These are phyloP conservation scores for Magnolia officinalis DNA, from an alignment of 164 flowering plant genomes.

Conservation along the genomic window DNA sequence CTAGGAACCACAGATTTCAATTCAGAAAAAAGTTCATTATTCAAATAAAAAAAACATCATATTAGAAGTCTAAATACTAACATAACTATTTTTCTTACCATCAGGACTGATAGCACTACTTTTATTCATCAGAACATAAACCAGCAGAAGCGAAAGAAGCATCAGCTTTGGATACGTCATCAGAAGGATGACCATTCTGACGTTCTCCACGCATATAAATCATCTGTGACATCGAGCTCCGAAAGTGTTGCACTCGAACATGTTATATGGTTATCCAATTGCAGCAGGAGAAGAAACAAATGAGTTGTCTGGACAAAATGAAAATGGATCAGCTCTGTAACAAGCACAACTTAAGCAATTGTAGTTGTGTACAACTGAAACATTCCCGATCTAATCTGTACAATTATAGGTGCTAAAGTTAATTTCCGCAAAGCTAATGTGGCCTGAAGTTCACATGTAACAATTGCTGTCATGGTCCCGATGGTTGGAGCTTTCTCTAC, in stretches of 20 bases:
- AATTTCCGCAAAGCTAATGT: too few species aligned
- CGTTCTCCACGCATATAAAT: constrained; percentile 33
- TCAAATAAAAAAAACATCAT: not conserved
- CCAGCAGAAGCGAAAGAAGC: constrained; percentile 36
- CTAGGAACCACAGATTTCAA: constrained; percentile 29
- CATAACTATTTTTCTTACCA: constrained; percentile 20
- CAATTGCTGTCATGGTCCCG: too few species aligned
- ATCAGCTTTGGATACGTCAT: constrained; percentile 32
- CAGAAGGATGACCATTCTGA: constrained; percentile 41
- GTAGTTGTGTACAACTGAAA: not conserved
- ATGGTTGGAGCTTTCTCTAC: too few species aligned
- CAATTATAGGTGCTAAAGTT: too few species aligned
- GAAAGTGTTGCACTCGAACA: constrained; percentile 19
- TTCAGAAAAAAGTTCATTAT: not conserved
- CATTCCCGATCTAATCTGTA: too few species aligned
- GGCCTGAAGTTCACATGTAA: too few species aligned
- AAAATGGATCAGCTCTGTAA: not conserved
- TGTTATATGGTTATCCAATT: constrained; percentile 16
- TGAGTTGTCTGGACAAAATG: not conserved
- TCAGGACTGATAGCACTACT: constrained; percentile 50
- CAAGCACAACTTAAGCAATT: constrained; percentile 1
- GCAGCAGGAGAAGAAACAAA: constrained; percentile 12
- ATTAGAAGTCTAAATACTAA: not conserved
- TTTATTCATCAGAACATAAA: constrained; percentile 23
- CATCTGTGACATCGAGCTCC: constrained; percentile 14